Evolutionary conservation across 768 basidiomycete species (phyloP).

Genomic region (Baorangia bicolor): DNA sequence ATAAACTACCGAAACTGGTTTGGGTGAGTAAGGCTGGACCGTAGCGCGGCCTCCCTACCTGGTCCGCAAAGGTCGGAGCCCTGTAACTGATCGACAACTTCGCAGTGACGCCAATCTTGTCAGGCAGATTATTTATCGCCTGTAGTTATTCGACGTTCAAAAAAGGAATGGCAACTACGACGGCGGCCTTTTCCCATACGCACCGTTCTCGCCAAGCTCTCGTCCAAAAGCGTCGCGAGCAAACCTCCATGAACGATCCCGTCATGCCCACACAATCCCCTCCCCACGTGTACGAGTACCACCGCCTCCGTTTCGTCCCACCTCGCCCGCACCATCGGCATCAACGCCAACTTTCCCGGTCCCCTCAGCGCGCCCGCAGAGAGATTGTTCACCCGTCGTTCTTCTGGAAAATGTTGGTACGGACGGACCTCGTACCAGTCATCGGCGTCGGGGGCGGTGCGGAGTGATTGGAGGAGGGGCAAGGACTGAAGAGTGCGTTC

Average conservation of each 20-base stretch:
- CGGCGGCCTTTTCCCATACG: constrained; percentile 22
- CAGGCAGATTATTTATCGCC: constrained; percentile 84
- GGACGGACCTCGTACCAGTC: constrained; percentile 80
- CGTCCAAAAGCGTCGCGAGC: no score
- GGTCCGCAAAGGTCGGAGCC: constrained; percentile 88
- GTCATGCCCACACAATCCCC: constrained; percentile 96
- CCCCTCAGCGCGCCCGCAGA: constrained; percentile 82
- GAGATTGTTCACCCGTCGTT: constrained; percentile 75
- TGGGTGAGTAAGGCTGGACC: neutral
- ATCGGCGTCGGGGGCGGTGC: constrained; percentile 47
- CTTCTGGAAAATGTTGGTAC: constrained; percentile 66
- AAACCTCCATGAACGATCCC: constrained; percentile 94
- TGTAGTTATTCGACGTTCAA: constrained; percentile 30
- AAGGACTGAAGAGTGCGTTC: constrained; percentile 70
- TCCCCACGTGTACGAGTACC: constrained; percentile 71
- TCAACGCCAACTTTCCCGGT: constrained; percentile 79
- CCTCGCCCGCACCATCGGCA: constrained; percentile 75
- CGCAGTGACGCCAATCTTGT: constrained; percentile 95
- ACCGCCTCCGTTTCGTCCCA: constrained; percentile 73
- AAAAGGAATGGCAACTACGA: constrained; percentile 5
- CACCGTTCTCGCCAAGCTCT: no score
- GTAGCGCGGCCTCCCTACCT: constrained; percentile 42
- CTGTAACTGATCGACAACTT: no score
- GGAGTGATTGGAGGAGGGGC: constrained; percentile 52
- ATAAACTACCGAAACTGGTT: constrained; percentile 57